Evolutionary conservation across 805 yeast species (phyloP), one percentile per base, ranked within the genome.

Genomic region (Zygotorulaspora chibaensis): DNA sequence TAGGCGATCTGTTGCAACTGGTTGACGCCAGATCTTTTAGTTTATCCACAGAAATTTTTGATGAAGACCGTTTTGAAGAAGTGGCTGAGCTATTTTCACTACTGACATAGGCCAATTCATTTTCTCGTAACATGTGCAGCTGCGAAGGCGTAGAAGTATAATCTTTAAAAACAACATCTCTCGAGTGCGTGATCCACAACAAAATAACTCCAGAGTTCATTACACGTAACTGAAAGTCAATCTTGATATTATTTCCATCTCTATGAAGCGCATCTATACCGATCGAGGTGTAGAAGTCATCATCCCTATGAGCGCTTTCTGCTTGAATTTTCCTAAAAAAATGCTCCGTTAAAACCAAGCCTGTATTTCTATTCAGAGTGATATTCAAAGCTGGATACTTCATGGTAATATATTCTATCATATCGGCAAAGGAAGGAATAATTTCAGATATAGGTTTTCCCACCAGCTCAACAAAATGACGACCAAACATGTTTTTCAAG

Each of bases 321-420:
- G 84, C 81, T 46, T 74, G 72, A 43, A 80, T 73, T 53, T 82
- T 81, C 51, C 97, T 75, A 68, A 91, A 89, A 61, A 85, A 84
- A 65, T 89, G 96, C 63, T 90, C 98, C 0, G 97, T 95, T 10
- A 90, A 68, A 0, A 90, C 96, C 41, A 87, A 66, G 1, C 96
- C 96, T 48, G 50, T 62, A 43, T 62, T 65, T 29, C 50, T 53
- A 0, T 84, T 78, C 27, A 66, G 51, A 12, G 57, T 53, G 2
- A 73, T 58, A 46, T 61, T 65, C 50, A 77, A 49, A 15, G 66
- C 57, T 23, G 74, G 70, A 52, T 71, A 69, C 27, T 73, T 68
- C 6, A 41, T 48, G 12, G 42, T 41, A 16, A 70, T 62, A 35
- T 56, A 62, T 4, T 57, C 51, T 41, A 73, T 60, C 6, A 71